A percentile compares a stretch with the other conserved stretches of the same genome.
Evolutionary conservation across 129 eudicot species (phyloP).

Genomic region (Dittrichia graveolens): DNA sequence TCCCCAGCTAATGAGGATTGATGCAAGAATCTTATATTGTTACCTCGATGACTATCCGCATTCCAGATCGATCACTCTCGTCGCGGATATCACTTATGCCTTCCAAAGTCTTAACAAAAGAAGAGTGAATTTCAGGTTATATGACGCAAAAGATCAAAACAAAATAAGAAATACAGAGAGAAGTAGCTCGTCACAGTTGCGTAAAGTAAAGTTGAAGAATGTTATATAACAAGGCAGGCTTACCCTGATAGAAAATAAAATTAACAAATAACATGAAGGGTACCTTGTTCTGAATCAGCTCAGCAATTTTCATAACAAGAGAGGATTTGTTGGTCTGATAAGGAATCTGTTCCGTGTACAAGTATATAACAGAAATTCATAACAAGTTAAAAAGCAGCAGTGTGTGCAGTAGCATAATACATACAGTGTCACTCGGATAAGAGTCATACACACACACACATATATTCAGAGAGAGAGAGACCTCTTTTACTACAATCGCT

Average conservation of each 20-base stretch:
- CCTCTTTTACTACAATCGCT: conserved; percentile 92
- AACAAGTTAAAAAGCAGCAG: conserved; percentile 7
- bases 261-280: not conserved
- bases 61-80: conserved; percentile 98
- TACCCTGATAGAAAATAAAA: not conserved
- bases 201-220: not conserved
- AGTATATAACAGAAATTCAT: conserved; percentile 20
- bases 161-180: conserved; percentile 10
- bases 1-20: conserved; percentile 13
- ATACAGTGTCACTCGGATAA: too few species aligned
- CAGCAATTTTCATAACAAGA: conserved; percentile 88
- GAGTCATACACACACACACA: too few species aligned
- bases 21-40: conserved; percentile 21
- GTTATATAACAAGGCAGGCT: conserved; percentile 10
- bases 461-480: not conserved
- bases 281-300: conserved; percentile 95
- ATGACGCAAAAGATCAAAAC: not conserved
- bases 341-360: conserved; percentile 69
- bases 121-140: conserved; percentile 3
- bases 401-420: not conserved
- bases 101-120: conserved; percentile 60
- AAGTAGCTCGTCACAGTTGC: not conserved
- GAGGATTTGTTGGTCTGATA: conserved; percentile 96
- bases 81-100: conserved; percentile 98
- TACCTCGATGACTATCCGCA: conserved; percentile 99